These are phyloP conservation scores for Tolypocladium inflatum DNA, from an alignment of 2,329 filamentous ascomycete genomes.

Conservation along the genomic window DNA sequence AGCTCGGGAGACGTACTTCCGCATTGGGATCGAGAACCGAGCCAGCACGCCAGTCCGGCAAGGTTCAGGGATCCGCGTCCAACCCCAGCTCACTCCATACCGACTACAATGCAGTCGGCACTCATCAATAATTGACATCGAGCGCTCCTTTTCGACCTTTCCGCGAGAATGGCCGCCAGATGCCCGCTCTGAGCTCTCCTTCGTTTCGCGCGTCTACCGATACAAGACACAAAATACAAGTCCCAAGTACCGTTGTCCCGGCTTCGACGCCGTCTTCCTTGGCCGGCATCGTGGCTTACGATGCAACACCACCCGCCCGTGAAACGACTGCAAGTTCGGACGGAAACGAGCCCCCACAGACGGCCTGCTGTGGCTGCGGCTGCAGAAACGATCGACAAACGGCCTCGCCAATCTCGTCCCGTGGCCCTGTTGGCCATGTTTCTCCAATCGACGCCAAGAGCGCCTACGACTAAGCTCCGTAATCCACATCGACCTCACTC, in stretches of 20 bases:
- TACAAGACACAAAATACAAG: neutral
- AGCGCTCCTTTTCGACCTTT: neutral
- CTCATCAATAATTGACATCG: too few species aligned
- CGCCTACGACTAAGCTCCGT: neutral
- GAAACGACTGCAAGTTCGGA: neutral
- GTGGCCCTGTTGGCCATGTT: neutral
- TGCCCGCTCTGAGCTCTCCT: neutral
- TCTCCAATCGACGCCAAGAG: neutral
- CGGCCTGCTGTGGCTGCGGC: neutral
- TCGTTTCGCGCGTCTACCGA: neutral
- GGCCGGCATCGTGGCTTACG: neutral
- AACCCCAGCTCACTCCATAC: too few species aligned
- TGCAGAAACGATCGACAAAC: neutral
- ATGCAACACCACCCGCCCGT: neutral
- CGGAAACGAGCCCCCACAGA: neutral
- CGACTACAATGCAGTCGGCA: too few species aligned
- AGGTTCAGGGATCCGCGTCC: neutral
- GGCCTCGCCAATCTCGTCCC: neutral
- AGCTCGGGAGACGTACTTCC: neutral
- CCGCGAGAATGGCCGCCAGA: neutral
- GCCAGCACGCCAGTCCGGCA: neutral
- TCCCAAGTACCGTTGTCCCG: too few species aligned
- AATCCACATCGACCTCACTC: neutral
- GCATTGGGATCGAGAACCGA: neutral
- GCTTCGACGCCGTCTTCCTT: too few species aligned